Conservation (phyloP, 805 yeast genomes). For the Hemisphaericaspora nanyangensis region DNA sequence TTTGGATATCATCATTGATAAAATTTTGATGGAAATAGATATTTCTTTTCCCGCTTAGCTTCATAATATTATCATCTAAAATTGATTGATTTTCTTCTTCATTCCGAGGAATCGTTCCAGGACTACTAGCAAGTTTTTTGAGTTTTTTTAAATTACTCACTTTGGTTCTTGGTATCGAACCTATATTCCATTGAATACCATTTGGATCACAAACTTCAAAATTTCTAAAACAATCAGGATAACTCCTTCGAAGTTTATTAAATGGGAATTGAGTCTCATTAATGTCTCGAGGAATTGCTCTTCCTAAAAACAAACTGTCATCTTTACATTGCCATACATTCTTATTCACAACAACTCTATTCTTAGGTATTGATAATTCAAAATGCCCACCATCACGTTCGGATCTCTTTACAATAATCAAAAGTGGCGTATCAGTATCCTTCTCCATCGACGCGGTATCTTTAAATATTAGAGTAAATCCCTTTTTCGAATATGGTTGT, state of each 20-base stretch:
- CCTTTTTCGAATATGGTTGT: constrained; percentile 10
- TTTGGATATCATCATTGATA: constrained; percentile 13
- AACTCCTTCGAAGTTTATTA: constrained; percentile 9
- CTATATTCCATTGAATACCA: constrained; percentile 33
- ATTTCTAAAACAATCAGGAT: constrained; percentile 14
- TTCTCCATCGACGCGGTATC: constrained; percentile 15
- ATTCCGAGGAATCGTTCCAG: neutral
- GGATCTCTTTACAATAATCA: constrained; percentile 24
- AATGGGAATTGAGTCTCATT: constrained; percentile 19
- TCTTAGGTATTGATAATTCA: constrained; percentile 21
- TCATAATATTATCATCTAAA: constrained; percentile 13
- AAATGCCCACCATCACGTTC: constrained; percentile 26
- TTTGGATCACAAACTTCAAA: constrained; percentile 27
- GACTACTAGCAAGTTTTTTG: constrained; percentile 5
- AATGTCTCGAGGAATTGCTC: constrained; percentile 22
- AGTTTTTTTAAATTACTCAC: constrained; percentile 22
- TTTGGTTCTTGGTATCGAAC: constrained; percentile 44
- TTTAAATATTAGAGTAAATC: constrained; percentile 25
- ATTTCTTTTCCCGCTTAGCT: constrained; percentile 30
- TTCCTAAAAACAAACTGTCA: constrained; percentile 18
- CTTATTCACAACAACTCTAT: neutral
- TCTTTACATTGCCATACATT: neutral
- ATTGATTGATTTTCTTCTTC: constrained; percentile 1
- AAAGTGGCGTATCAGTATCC: constrained; percentile 18
- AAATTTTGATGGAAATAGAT: constrained; percentile 37